These are phyloP conservation scores for Saccharomyces hybrid DNA, from an alignment of 1,139 yeast genomes.

Conservation along the genomic window DNA sequence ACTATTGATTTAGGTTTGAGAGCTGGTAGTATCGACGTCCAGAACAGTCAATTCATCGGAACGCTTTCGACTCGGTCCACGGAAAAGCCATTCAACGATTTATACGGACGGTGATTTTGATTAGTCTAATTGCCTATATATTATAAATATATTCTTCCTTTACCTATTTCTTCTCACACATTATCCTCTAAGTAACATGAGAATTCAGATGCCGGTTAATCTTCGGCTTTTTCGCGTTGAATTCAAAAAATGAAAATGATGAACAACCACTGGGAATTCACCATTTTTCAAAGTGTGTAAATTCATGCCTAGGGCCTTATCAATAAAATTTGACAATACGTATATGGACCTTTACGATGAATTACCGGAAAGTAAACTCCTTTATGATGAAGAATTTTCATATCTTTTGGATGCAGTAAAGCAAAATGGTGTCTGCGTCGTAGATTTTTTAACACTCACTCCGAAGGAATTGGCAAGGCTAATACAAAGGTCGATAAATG, in stretches of 20 bases:
- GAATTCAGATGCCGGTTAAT: neutral
- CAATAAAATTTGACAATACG: neutral
- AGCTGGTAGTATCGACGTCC: neutral
- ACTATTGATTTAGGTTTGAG: neutral
- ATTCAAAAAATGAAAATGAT: neutral
- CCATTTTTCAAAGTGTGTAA: neutral
- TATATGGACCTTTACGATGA: constrained; percentile 37
- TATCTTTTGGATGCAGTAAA: constrained; percentile 25
- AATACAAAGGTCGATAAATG: constrained; percentile 43
- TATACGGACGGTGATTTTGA: neutral
- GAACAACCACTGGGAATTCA: neutral
- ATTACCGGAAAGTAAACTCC: constrained; percentile 30
- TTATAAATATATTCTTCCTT: neutral
- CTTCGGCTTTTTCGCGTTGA: neutral
- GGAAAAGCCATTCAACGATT: neutral
- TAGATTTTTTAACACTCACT: constrained; percentile 38
- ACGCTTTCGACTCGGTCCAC: neutral
- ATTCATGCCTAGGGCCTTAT: constrained; percentile 1
- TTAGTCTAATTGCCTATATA: neutral
- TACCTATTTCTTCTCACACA: neutral
- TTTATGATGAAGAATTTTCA: constrained; percentile 29
- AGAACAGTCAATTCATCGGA: neutral
- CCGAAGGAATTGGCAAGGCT: constrained; percentile 38
- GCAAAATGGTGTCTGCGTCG: constrained; percentile 31
- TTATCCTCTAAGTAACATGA: neutral